phyloP scores from a whole-genome alignment of 2,329 filamentous ascomycete genomes.

The Fusarium coffeatum region DNA sequence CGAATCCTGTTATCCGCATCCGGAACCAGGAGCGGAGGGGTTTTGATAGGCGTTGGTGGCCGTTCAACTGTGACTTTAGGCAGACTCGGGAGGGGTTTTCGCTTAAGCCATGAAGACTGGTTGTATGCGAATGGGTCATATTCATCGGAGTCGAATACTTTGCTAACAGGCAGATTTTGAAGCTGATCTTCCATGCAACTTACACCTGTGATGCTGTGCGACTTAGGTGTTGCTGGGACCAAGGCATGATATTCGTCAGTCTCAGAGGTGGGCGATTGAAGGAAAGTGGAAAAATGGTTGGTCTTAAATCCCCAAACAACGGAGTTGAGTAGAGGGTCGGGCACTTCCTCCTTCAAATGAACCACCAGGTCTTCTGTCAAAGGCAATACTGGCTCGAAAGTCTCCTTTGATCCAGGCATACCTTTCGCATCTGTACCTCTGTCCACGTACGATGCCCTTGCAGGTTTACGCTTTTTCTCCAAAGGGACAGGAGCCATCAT shows the following conservation, averaged over 20 bases:
- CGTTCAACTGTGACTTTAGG: slow-evolving; percentile 47
- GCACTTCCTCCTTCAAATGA: slow-evolving; percentile 60
- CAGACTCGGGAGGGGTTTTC: slow-evolving; percentile 36
- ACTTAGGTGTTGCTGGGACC: slow-evolving; percentile 45
- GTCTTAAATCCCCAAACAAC: slow-evolving; percentile 59
- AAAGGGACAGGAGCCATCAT: slow-evolving; percentile 48
- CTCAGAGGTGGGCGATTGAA: slow-evolving; percentile 41
- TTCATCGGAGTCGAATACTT: slow-evolving; percentile 47
- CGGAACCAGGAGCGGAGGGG: slow-evolving; percentile 53
- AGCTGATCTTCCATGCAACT: slow-evolving; percentile 22
- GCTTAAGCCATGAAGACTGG: slow-evolving; percentile 42
- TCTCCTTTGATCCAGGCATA: slow-evolving; percentile 31
- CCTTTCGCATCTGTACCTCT: slow-evolving; percentile 54
- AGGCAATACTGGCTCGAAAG: slow-evolving; percentile 61
- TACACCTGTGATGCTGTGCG: slow-evolving; percentile 23
- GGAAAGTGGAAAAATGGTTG: slow-evolving; percentile 45
- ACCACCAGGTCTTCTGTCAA: slow-evolving; percentile 68
- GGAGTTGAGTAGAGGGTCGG: slow-evolving; percentile 58
- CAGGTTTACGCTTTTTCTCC: slow-evolving; percentile 45
- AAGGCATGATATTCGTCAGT: slow-evolving; percentile 34
- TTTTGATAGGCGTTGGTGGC: slow-evolving; percentile 58
- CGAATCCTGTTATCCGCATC: slow-evolving; percentile 56
- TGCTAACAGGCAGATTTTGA: slow-evolving; percentile 22
- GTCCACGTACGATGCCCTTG: slow-evolving; percentile 52
- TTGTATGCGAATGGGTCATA: slow-evolving; percentile 61